Evolutionary conservation across 495 filamentous ascomycete genomes (phyloP).

Genomic region (Penicillium bialowiezense): DNA sequence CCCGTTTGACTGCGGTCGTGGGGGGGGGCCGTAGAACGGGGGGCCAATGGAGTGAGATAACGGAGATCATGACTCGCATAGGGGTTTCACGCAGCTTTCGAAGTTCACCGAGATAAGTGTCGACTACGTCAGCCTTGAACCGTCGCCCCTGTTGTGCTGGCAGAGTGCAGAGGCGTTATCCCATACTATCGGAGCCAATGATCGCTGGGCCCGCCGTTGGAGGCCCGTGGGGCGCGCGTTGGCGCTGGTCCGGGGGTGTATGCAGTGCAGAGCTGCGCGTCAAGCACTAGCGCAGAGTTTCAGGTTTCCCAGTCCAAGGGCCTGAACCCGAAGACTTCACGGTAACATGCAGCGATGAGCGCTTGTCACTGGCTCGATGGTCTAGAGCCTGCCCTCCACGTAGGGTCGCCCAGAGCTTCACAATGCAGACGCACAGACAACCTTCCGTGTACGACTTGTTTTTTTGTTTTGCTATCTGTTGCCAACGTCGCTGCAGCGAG

Average conservation of each 20-base stretch:
- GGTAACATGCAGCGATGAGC: constrained; percentile 19
- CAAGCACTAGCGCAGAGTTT: background rate
- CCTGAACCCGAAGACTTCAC: background rate
- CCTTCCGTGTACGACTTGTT: background rate
- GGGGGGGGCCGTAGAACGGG: background rate
- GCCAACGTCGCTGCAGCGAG: no score
- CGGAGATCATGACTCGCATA: background rate
- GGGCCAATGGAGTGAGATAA: background rate
- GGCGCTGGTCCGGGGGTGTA: background rate
- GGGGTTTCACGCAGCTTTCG: background rate
- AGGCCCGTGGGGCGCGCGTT: constrained; percentile 2
- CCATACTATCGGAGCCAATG: constrained; percentile 2
- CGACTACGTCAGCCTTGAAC: background rate
- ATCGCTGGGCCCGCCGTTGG: constrained; percentile 3
- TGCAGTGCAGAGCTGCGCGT: background rate
- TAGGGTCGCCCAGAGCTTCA: background rate
- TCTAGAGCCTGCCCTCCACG: background rate
- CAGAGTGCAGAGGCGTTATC: background rate
- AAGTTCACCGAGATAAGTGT: no score
- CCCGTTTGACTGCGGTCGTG: background rate
- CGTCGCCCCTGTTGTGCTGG: background rate
- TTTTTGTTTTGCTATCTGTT: no score
- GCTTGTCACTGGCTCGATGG: constrained; percentile 11
- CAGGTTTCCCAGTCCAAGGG: background rate
- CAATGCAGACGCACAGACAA: constrained; percentile 22